phyloP scores from a whole-genome alignment of 345 rosid genomes.

The Pistacia atlantica region DNA sequence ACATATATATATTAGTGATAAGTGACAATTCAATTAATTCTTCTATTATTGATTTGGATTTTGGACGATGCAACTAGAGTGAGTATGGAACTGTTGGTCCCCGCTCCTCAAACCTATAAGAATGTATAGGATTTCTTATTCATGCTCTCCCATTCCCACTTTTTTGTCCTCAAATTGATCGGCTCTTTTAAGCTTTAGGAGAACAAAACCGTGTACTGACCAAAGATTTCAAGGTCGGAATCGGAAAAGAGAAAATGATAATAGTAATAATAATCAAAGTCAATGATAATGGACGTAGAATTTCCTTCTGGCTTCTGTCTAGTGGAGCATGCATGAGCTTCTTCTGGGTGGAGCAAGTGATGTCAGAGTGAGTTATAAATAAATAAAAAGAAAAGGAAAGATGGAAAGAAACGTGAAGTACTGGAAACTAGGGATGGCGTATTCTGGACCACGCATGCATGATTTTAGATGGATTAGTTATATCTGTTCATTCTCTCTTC shows the following conservation, averaged over 20 bases:
- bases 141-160: not conserved
- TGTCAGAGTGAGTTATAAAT: not conserved
- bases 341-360: too few relatives aligned
- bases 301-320: too few relatives aligned
- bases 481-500: not conserved
- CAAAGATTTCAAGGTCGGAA: constrained; percentile 1
- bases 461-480: not conserved
- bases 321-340: too few relatives aligned
- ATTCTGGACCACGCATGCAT: not conserved
- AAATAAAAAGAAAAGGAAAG: not conserved
- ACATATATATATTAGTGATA: too few relatives aligned
- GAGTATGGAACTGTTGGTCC: constrained; percentile 35
- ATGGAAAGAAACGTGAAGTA: not conserved
- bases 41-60: not conserved
- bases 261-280: not conserved
- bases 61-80: not conserved
- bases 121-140: not conserved
- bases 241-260: not conserved
- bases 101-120: constrained; percentile 24
- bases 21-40: too few relatives aligned
- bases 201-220: not conserved
- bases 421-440: not conserved
- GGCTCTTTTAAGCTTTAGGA: not conserved
- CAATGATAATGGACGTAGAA: not conserved
- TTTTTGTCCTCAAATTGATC: not conserved